These are phyloP conservation scores for Metarhizium album DNA, from an alignment of 2,329 filamentous ascomycete species.

Conservation along the genomic window DNA sequence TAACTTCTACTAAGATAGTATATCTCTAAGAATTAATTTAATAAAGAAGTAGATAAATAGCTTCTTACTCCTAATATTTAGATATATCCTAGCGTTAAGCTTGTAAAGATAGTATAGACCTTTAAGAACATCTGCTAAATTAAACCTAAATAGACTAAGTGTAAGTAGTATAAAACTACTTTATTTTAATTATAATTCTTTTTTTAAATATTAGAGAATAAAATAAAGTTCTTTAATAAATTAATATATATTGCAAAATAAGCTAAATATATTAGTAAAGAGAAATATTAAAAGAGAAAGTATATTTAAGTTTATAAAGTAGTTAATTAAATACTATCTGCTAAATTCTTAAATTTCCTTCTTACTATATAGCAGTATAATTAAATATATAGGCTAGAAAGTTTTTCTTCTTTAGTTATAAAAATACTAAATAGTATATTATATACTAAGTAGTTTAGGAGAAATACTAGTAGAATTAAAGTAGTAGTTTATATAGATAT, in stretches of 20 bases:
- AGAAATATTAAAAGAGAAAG: neutral
- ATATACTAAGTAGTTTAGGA: neutral
- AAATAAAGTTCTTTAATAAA: neutral
- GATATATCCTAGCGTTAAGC: neutral
- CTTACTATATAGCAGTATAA: neutral
- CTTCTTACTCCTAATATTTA: neutral
- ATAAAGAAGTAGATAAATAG: neutral
- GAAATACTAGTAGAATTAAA: neutral
- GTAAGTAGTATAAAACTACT: neutral
- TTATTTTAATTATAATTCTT: neutral
- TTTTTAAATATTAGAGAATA: neutral
- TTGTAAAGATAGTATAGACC: neutral
- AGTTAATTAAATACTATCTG: neutral
- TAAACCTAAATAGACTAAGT: neutral
- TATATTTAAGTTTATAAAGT: neutral
- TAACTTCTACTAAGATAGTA: neutral
- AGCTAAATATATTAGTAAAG: neutral
- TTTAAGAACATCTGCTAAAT: neutral
- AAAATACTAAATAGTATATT: neutral
- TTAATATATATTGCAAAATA: neutral
- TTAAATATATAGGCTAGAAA: neutral
- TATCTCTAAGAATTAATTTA: neutral
- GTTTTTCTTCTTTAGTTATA: neutral
- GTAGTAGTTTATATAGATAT: neutral
- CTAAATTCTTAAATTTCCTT: neutral